Percentiles rank a stretch among this genome's conserved stretches.
Evolutionary conservation across 495 filamentous ascomycete species (phyloP).

Genomic region (Tuber microsphaerosporum): DNA sequence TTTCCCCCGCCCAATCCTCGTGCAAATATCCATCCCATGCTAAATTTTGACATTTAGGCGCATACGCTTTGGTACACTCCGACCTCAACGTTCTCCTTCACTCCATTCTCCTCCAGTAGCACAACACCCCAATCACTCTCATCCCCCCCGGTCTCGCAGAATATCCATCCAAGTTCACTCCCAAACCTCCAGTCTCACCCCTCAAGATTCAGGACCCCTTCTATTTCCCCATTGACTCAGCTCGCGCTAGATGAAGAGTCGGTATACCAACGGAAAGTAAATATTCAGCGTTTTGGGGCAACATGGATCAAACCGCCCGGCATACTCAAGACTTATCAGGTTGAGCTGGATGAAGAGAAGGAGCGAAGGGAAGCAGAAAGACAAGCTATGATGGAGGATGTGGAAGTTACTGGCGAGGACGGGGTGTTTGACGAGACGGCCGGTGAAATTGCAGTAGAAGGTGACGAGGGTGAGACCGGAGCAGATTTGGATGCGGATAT

Average conservation of each 20-base stretch:
- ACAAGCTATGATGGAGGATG: constrained; percentile 60
- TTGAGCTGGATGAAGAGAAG: constrained; percentile 70
- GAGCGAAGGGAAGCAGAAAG: constrained; percentile 66
- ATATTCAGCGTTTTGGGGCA: constrained; percentile 66
- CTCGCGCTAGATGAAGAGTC: constrained; percentile 62
- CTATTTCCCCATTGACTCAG: constrained; percentile 53
- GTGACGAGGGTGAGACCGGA: constrained; percentile 24
- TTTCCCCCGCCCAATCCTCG: not conserved
- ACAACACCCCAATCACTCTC: constrained; percentile 23
- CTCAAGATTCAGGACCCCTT: constrained; percentile 30
- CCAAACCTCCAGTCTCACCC: constrained; percentile 27
- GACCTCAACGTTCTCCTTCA: constrained; percentile 58
- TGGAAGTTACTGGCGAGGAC: constrained; percentile 50
- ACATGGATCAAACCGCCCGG: constrained; percentile 75
- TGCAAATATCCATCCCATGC: not conserved
- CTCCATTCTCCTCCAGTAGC: constrained; percentile 42
- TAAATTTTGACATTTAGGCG: constrained; percentile 24
- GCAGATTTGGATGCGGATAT: constrained; percentile 37
- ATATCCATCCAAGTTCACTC: constrained; percentile 33
- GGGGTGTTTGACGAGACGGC: constrained; percentile 40
- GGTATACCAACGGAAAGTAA: constrained; percentile 59
- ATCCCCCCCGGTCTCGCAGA: constrained; percentile 41
- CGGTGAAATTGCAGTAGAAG: constrained; percentile 28
- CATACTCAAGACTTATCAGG: constrained; percentile 66
- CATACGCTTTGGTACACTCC: constrained; percentile 53